Base-by-base conservation (phyloP, 1,284 basidiomycete species). In the Leccinum variabile region DNA sequence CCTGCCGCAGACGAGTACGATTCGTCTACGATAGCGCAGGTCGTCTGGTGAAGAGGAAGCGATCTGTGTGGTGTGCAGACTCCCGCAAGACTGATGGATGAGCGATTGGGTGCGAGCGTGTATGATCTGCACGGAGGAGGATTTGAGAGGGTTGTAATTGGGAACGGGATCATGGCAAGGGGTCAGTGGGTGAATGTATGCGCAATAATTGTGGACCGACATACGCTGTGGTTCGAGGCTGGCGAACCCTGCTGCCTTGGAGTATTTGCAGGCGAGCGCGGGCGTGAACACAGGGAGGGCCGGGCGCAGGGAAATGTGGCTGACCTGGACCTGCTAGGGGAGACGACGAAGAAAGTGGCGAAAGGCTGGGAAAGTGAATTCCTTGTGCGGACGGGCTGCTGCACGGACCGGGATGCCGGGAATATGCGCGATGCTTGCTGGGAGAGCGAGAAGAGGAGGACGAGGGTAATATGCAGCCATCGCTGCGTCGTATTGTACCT, bases 1-100 rank as follows among this genome's bases (percentile, higher is more conserved):
- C 22, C 49, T 11, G 8, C 30, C 11, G 10, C 13, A 28, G 39
- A 54, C 2, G 39, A 13, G 28, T 54, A 54, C 0, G 37, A 37
- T 14, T 3, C 53, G 57, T 54, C 60, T 65, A 14, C 49, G 44
- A 11, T 46, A 44, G 16, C 58, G 63, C 8, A 8, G 4, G 49
- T 22, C 30, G 28, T 59, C 53, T 6, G 37, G 39, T 25, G 35
- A 39, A 32, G 67, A 59, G 2, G 69, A 35, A 39, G 52, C 2
- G 1, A 32, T 25, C 5, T 61, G 65, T 7, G 32, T 18, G 8
- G 39, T 30, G 41, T 50, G 33, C 4, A 60, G 22, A 10, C 52
- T 61, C 22, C 39, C 61, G 62, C 63, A 57, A n/a, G 68, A 66
- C 30, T 61, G 68, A 1, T 72, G 65, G 25, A 71, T 64, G 25